A percentile compares a stretch with the other conserved stretches of the same genome.
Conservation (phyloP, 192 early-diverging fungal genomes). For the Podila epicladia region DNA sequence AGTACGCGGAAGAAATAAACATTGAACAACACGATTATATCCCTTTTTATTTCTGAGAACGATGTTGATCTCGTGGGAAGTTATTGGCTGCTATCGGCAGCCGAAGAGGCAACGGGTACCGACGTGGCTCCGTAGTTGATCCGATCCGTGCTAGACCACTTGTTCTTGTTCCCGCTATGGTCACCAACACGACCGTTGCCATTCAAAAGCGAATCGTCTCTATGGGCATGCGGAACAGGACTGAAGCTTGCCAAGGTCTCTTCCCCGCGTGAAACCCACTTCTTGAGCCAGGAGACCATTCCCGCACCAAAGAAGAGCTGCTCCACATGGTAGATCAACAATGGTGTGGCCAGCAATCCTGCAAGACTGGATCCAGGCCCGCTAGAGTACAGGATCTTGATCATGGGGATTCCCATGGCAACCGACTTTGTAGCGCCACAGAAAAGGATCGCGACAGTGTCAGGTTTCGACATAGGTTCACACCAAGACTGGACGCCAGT, state of each 20-base stretch:
- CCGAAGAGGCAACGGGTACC: too few species aligned
- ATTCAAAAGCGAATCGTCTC: too few species aligned
- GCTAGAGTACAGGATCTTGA: slow-evolving; percentile 70
- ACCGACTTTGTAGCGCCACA: slow-evolving; percentile 82
- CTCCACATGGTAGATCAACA: slow-evolving; percentile 78
- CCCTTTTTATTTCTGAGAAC: too few species aligned
- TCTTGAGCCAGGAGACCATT: slow-evolving; percentile 63
- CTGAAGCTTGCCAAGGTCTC: slow-evolving; percentile 28
- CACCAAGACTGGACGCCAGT: slow-evolving; percentile 3
- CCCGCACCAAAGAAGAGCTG: slow-evolving; percentile 73
- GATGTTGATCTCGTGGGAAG: too few species aligned
- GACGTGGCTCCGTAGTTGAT: too few species aligned
- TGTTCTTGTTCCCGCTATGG: too few species aligned
- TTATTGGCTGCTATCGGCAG: too few species aligned
- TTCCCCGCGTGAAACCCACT: slow-evolving; percentile 60
- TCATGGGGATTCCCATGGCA: slow-evolving; percentile 78
- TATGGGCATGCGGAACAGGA: too few species aligned
- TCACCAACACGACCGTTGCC: too few species aligned
- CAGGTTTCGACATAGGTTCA: slow-evolving; percentile 53
- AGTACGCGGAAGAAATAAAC: too few species aligned
- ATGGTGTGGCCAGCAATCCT: slow-evolving; percentile 69
- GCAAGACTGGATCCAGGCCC: slow-evolving; percentile 50
- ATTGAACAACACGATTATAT: too few species aligned
- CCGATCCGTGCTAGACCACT: too few species aligned
- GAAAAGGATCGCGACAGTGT: slow-evolving; percentile 73